Evolutionary conservation across 176 grass and related monocot species (phyloP), one percentile per base, ranked within the genome.

Genomic region (Puccinellia tenuiflora): DNA sequence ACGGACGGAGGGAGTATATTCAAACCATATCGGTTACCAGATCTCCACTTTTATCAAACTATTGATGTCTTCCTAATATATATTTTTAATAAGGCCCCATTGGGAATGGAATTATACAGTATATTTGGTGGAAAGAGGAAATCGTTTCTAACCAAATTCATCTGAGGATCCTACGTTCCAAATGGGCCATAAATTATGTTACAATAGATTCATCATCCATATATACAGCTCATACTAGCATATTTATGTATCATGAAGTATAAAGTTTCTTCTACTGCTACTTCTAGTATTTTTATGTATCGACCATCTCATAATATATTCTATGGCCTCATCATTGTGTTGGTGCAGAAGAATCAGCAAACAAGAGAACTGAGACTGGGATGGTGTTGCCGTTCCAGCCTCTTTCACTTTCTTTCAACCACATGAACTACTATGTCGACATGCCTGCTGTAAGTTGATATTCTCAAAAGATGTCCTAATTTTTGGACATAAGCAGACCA

Each of bases 321-420:
- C 50, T 71, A 35, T 0, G 4, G 18, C 15, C 1, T 46, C 43
- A 46, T 46, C 13, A 46, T 46, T 18, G 30, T 77, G 9, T 83
- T 72, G 79, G 69, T 33, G 48, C 25, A 20, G 65, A 62, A 26
- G 72, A 5, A 81, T 28, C 52, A 40, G 33, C 48, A 38, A 68
- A 79, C 31, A 33, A 26, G 21, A 81, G 76, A 84, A 73, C 12
- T 40, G 72, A 72, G 68, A 91, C 53, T 81, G 92, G 92, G 86
- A 91, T 94, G 88, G 62, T 94, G n/a, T 37, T 94, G 46, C 92
- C 92, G 40, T 94, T 94, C 68, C 88, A 91, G 62, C 92, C 92
- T 57, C 86, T 94, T 91, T 94, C 92, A 35, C 83, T 94, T 80
- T 77, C 79, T 73, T 94, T 94, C 78, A 88, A 86, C 73, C 88